Evolutionary conservation across 495 filamentous ascomycete genomes (phyloP), one percentile per base, ranked within the genome.

Genomic region (Margaritispora aquatica): DNA sequence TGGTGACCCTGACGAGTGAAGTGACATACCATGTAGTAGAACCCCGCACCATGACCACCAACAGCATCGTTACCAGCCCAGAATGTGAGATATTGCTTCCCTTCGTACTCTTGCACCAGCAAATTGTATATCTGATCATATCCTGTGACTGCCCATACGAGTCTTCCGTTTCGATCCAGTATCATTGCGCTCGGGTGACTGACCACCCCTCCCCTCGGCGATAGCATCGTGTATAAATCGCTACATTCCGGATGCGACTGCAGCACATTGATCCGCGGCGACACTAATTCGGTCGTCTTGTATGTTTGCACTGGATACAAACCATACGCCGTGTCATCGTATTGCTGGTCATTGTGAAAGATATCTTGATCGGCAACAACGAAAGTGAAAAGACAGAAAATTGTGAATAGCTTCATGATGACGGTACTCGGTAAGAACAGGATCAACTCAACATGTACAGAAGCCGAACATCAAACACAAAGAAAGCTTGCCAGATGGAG

Each of bases 11-110:
- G n/a, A n/a, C n/a, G n/a, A n/a, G n/a, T n/a, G n/a, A n/a, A n/a
- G n/a, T n/a, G n/a, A 59, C 73, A 46, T 66, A 80, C 78, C 78
- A 83, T 77, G 41, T 77, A 79, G 47, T 74, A 73, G 38, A 60
- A 58, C 2, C 80, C 80, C 24, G 71, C 70, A 0, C 78, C 78
- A 64, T 80, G 77, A 2, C 75, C 79, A 4, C 67, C 66, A n/a
- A 76, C 62, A 1, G 66, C 65, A 61, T 79, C 75, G 66, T 80
- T 66, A 0, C 78, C 79, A 17, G 70, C 70, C 80, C 79, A 81
- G 55, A 80, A 81, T 0, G 76, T 78, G 38, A 83, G 58, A 65
- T 78, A 79, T 2, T 67, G 65, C 60, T 73, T 64, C 4, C 71
- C 74, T 34, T 67, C 71, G 44, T 70, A 79, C 1, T 59, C 64